Evolutionary conservation across 1,284 basidiomycete species (phyloP), one percentile per base, ranked within the genome.

Genomic region (Sparassis latifolia): DNA sequence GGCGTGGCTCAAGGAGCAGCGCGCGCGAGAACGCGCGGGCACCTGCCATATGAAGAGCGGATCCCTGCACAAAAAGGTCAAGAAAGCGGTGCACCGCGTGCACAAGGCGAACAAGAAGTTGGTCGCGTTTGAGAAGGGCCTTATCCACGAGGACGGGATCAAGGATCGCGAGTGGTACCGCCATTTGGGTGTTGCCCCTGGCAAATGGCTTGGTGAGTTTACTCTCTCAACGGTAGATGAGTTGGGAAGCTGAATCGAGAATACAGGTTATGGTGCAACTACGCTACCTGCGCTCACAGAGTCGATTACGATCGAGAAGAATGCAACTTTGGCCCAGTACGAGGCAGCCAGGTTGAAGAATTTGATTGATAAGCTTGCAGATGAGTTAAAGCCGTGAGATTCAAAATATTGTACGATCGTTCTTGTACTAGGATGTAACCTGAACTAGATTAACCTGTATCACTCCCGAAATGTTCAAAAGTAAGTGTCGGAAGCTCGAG

Each of bases 131-230:
- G 95, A 97, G 67, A 76, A 78, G 50, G 91, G 91, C 5, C 92
- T 97, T 68, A 85, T 96, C 57, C 83, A 83, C 10, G 74, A 86
- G 57, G 79, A 76, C n/a, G 95, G 95, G 0, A 75, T 91, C 46
- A 86, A 83, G 63, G 84, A 86, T 52, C 78, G 90, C 39, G 84
- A 90, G 63, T 95, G 92, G 92, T 95, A 82, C 66, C 75, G 77
- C 60, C 89, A 94, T 69, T 76, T 96, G 44, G 92, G 82, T 49
- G 89, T 93, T 40, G 89, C 92, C 2, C 94, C 94, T 5, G 94
- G 93, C 12, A 86, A 89, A 62, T 93, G 89, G 84, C 78, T 92
- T 28, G 89, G 91, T 86, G 58, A 60, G 77, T 68, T n/a, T 35
- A n/a, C 7, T 38, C 29, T 4, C 9, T 45, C 29, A 9, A 47